Base-by-base conservation (phyloP, 805 yeast species). In the Lachancea kluyveri region DNA sequence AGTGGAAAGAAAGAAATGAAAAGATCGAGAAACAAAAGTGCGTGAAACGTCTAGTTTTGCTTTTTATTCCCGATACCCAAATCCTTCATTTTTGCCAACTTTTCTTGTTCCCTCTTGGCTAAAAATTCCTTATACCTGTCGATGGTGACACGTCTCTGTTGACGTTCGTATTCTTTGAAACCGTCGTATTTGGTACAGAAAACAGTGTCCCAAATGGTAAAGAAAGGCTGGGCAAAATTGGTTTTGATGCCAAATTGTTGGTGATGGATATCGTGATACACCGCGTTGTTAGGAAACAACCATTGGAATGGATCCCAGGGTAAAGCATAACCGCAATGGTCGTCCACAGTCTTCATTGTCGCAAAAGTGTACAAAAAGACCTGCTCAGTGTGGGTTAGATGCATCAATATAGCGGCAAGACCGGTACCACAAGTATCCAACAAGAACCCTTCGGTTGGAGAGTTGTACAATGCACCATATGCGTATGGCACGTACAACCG, bases 261-360 rank as follows among this genome's bases (percentile, higher is more conserved):
- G 61, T 92, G 98, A 57, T 92, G 98, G 46, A 92, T 88, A 60
- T 92, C 98, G 53, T 92, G 98, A 59, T 87, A 92, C 19, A 87
- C 81, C 9, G 97, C 82, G 54, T 92, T 87, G 64, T 92, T 92
- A 42, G 96, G 97, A 72, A 92, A 92, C 14, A 90, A 35, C 25
- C 76, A 54, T 66, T 92, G 98, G 69, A 92, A 82, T 14, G 88
- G 77, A 59, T 92, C 98, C 57, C 66, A 82, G 10, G 97, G 97
- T 35, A 92, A 66, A 17, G 88, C 77, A 59, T 90, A 92, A n/a
- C 98, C 98, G 59, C 97, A 92, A 61, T 92, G 98, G 58, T 92
- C 98, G 57, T 92, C 97, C 30, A 92, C 95, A 1, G 98, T 92
- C 60, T 92, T 92, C 72, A 92, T 60, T 2, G 98, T 92, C 10